Evolutionary conservation across 768 basidiomycete species (phyloP).

Genomic region (Hericium erinaceus): DNA sequence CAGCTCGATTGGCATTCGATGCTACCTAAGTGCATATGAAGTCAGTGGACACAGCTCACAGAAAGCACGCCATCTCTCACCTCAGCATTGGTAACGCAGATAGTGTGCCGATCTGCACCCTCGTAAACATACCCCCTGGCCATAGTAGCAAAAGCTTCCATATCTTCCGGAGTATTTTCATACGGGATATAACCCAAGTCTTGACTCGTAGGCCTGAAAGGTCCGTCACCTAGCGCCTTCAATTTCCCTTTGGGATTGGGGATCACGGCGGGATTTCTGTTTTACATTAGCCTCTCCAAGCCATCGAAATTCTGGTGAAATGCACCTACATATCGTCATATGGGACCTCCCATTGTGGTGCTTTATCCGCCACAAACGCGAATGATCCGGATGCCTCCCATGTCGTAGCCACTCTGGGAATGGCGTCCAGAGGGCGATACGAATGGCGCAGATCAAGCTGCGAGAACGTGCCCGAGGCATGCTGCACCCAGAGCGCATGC

Average conservation of each 20-base stretch:
- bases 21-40: conserved; percentile 27
- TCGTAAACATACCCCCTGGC: conserved; percentile 55
- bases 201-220: conserved; percentile 44
- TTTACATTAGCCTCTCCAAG: conserved; percentile 11
- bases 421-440: conserved; percentile 54
- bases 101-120: conserved; percentile 32
- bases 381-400: conserved; percentile 63
- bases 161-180: conserved; percentile 29
- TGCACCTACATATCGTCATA: conserved; percentile 71
- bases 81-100: conserved; percentile 58
- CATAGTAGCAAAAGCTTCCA: conserved; percentile 45
- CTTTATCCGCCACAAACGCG: conserved; percentile 55
- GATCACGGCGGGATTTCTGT: conserved; percentile 27
- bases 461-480: conserved; percentile 68
- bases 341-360: conserved; percentile 51
- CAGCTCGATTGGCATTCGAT: conserved; percentile 42
- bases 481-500: conserved; percentile 64
- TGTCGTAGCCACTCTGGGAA: conserved; percentile 52
- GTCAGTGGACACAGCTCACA: background rate
- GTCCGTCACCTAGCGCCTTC: conserved; percentile 55
- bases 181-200: conserved; percentile 43
- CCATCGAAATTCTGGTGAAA: background rate
- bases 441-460: conserved; percentile 67
- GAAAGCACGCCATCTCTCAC: conserved; percentile 19
- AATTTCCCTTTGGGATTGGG: conserved; percentile 32